Conservation (phyloP, 768 basidiomycete species). For the Boletus pseudopeckii region DNA sequence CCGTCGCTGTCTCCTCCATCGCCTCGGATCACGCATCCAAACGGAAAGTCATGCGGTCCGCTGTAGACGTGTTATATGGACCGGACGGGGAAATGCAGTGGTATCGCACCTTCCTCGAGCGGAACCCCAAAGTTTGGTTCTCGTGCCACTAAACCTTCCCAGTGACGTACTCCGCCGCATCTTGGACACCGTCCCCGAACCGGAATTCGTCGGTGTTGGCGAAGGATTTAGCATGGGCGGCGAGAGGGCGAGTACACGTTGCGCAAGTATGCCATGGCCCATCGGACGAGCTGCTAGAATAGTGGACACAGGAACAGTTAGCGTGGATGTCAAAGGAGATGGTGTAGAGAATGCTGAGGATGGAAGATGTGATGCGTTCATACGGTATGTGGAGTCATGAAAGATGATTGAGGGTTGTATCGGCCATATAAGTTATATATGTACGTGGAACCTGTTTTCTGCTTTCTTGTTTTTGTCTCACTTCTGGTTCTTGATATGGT, state of each 20-base stretch:
- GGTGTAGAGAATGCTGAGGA: not conserved
- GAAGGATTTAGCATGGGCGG: constrained; percentile 12
- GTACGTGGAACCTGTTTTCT: too few species aligned
- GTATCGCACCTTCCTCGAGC: constrained; percentile 1
- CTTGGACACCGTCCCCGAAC: constrained; percentile 5
- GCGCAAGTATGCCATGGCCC: constrained; percentile 14
- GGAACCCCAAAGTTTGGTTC: constrained; percentile 13
- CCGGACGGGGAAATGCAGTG: not conserved
- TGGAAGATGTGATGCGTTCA: too few species aligned
- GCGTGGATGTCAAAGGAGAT: constrained; percentile 12
- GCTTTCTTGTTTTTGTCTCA: too few species aligned
- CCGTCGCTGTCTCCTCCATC: too few species aligned
- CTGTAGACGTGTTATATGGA: constrained; percentile 23
- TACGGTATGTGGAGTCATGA: too few species aligned
- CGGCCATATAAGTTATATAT: too few species aligned
- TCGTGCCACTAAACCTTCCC: constrained; percentile 31
- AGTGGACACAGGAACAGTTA: constrained; percentile 15
- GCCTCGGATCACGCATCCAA: not conserved
- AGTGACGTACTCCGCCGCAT: constrained; percentile 33
- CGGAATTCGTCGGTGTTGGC: constrained; percentile 1
- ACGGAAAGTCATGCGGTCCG: constrained; percentile 16
- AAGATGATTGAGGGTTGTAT: too few species aligned
- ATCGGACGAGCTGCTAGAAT: constrained; percentile 16
- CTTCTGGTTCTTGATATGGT: too few species aligned
- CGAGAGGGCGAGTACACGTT: constrained; percentile 19